Conservation (phyloP, 305 asterid species). For the Fraxinus dipetala region DNA sequence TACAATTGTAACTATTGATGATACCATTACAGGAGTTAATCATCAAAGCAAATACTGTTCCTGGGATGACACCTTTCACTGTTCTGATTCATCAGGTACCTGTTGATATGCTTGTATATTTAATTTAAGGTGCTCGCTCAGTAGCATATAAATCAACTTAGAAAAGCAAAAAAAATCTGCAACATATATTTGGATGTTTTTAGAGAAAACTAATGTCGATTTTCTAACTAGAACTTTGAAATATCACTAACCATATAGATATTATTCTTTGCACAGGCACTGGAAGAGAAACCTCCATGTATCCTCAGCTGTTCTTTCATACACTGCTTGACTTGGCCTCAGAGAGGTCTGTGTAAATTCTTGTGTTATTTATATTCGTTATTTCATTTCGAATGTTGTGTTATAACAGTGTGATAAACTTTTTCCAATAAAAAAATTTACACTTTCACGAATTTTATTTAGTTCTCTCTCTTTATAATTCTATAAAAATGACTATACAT, state of each 20-base stretch:
- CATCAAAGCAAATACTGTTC: slow-evolving; percentile 81
- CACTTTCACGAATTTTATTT: neutral
- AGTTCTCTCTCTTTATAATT: neutral
- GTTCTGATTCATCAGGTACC: slow-evolving; percentile 83
- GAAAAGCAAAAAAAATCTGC: neutral
- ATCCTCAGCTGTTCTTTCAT: slow-evolving; percentile 74
- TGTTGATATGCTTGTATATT: neutral
- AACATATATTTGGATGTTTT: neutral
- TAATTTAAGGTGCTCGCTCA: neutral
- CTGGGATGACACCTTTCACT: slow-evolving; percentile 94
- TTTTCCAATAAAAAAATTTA: neutral
- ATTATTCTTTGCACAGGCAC: slow-evolving; percentile 48
- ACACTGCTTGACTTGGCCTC: slow-evolving; percentile 67
- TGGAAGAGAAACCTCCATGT: slow-evolving; percentile 70
- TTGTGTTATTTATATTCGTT: neutral
- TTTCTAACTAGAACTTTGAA: neutral
- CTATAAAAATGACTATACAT: neutral
- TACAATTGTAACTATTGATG: too few species aligned
- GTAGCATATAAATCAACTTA: neutral
- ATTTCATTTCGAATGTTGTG: neutral
- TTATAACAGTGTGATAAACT: neutral
- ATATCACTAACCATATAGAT: slow-evolving; percentile 5
- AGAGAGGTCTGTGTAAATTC: slow-evolving; percentile 35
- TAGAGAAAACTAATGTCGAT: neutral
- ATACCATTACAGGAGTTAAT: slow-evolving; percentile 54